A percentile compares a stretch with the other conserved stretches of the same genome.
These are phyloP conservation scores for Cercospora canescens DNA, from an alignment of 2,329 filamentous ascomycete species.

Conservation along the genomic window DNA sequence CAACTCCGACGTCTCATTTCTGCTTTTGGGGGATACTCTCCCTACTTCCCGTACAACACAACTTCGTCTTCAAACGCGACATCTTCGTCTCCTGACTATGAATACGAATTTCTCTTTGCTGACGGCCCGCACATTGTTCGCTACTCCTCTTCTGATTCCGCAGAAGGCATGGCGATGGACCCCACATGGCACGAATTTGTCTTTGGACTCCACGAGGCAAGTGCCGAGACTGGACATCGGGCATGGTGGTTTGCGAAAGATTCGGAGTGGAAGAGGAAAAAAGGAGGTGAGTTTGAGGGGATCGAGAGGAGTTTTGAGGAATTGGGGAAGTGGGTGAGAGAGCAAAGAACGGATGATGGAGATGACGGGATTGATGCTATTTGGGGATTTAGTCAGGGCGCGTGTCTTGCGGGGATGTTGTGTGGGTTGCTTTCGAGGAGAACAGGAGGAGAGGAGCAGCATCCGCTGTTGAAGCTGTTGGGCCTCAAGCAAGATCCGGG, in stretches of 20 bases:
- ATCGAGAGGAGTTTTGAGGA: slow-evolving; percentile 20
- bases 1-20: slow-evolving; percentile 23
- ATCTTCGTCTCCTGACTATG: not conserved
- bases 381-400: slow-evolving; percentile 25
- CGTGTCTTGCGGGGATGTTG: slow-evolving; percentile 25
- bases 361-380: slow-evolving; percentile 22
- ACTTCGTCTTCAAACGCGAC: not conserved
- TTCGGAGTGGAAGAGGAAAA: slow-evolving; percentile 16
- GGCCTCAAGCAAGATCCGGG: not conserved
- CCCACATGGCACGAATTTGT: slow-evolving; percentile 25
- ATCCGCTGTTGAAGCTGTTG: slow-evolving; percentile 18
- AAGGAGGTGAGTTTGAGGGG: slow-evolving; percentile 21
- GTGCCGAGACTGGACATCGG: slow-evolving; percentile 19
- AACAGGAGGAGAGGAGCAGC: not conserved
- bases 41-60: not conserved
- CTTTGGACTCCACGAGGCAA: not conserved
- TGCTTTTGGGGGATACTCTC: slow-evolving; percentile 5
- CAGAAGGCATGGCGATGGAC: slow-evolving; percentile 20
- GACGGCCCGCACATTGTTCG: slow-evolving; percentile 24
- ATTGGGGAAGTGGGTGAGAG: slow-evolving; percentile 17
- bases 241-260: slow-evolving; percentile 27
- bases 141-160: slow-evolving; percentile 1
- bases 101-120: slow-evolving; percentile 25
- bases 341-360: not conserved
- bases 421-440: slow-evolving; percentile 20